Evolutionary conservation across 768 basidiomycete genomes (phyloP).

Genomic region (Pseudohyphozyma bogoriensis): DNA sequence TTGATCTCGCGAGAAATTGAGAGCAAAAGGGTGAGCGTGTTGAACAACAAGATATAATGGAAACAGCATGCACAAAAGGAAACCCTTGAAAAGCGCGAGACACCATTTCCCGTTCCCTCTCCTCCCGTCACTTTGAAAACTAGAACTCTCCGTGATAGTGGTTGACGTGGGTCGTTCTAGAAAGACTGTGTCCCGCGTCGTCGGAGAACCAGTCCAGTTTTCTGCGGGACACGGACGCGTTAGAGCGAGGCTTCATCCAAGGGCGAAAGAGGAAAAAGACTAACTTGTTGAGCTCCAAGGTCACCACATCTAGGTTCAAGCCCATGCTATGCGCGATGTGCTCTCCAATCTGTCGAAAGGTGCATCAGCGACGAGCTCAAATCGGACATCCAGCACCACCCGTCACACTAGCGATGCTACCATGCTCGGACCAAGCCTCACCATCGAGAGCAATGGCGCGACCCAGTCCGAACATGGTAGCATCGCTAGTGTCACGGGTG

Average conservation of each 20-base stretch:
- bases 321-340: slow-evolving; percentile 30
- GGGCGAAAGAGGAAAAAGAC: background rate
- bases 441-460: slow-evolving; percentile 14
- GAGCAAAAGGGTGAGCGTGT: too few species aligned
- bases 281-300: slow-evolving; percentile 12
- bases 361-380: too few species aligned
- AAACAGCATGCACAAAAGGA: too few species aligned
- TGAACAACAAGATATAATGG: too few species aligned
- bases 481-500: slow-evolving; percentile 24
- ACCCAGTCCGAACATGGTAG: slow-evolving; percentile 13
- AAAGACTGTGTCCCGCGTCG: slow-evolving; percentile 2
- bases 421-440: slow-evolving; percentile 13
- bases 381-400: slow-evolving; percentile 3
- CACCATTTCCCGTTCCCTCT: too few species aligned
- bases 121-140: too few species aligned
- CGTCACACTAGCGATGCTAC: slow-evolving; percentile 16
- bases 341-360: slow-evolving; percentile 27
- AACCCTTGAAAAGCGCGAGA: too few species aligned
- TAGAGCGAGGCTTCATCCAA: background rate
- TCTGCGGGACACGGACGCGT: background rate
- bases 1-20: too few species aligned
- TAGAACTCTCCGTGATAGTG: slow-evolving; percentile 31
- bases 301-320: slow-evolving; percentile 18
- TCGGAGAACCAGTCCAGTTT: slow-evolving; percentile 9
- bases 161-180: slow-evolving; percentile 1